Evolutionary conservation across 2,329 filamentous ascomycete genomes (phyloP).

Genomic region (Orbilia brochopaga): DNA sequence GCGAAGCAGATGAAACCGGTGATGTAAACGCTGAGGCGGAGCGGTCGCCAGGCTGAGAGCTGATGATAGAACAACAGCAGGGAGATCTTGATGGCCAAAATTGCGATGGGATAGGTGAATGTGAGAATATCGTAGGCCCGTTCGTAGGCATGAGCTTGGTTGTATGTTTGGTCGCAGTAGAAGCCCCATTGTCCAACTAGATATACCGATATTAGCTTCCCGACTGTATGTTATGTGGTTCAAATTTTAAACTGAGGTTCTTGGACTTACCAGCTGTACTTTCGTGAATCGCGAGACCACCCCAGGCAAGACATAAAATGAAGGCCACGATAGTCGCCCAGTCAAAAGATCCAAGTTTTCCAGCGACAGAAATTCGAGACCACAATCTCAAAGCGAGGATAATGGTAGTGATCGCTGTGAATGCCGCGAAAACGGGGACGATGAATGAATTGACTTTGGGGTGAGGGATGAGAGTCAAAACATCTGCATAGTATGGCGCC

Average conservation of each 20-base stretch:
- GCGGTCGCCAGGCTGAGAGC: slow-evolving; percentile 41
- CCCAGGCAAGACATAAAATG: slow-evolving; percentile 33
- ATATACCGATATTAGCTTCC: slow-evolving; percentile 8
- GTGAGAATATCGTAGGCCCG: slow-evolving; percentile 40
- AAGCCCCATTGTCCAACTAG: slow-evolving; percentile 40
- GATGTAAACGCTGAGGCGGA: slow-evolving; percentile 45
- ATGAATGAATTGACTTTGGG: slow-evolving; percentile 39
- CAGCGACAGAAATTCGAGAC: slow-evolving; percentile 46
- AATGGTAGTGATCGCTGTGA: slow-evolving; percentile 36
- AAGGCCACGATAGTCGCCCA: slow-evolving; percentile 36
- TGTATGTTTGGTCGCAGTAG: slow-evolving; percentile 44
- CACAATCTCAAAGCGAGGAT: slow-evolving; percentile 35
- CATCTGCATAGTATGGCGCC: slow-evolving; percentile 30
- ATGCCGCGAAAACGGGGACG: slow-evolving; percentile 37
- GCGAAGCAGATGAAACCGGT: slow-evolving; percentile 46
- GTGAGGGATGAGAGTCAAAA: slow-evolving; percentile 33
- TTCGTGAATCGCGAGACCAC: slow-evolving; percentile 34
- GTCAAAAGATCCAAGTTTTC: slow-evolving; percentile 43
- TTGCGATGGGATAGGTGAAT: slow-evolving; percentile 45
- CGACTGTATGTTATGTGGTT: background rate
- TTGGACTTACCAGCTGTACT: slow-evolving; percentile 35
- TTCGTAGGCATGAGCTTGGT: slow-evolving; percentile 31
- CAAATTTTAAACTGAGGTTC: background rate
- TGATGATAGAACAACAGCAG: slow-evolving; percentile 46
- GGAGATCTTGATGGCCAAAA: slow-evolving; percentile 40